A percentile compares a stretch with the other conserved stretches of the same genome.
Conservation (phyloP, 352 stramenopile species). For the Phytophthora ramorum region DNA sequence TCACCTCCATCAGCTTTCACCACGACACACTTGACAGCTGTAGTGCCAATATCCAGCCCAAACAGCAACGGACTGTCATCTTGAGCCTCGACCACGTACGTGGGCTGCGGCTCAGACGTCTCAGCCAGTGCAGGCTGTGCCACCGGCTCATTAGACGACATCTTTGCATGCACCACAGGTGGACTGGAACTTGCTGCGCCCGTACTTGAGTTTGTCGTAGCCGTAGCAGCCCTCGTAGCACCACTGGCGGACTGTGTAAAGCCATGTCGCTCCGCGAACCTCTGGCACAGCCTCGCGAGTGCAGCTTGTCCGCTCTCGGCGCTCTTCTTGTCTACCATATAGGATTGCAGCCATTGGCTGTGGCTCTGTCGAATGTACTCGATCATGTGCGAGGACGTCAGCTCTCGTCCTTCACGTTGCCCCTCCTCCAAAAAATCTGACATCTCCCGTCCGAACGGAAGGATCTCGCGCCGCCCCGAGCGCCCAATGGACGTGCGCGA, state of each 20-base stretch:
- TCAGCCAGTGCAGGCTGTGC: not conserved
- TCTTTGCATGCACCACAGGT: too few relatives aligned
- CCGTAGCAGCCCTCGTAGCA: not conserved
- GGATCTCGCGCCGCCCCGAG: conserved; percentile 45
- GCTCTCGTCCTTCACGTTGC: conserved; percentile 27
- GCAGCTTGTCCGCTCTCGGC: conserved; percentile 51
- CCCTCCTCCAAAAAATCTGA: conserved; percentile 38
- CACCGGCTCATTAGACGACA: not conserved
- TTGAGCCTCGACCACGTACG: conserved; percentile 10
- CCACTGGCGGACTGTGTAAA: conserved; percentile 17
- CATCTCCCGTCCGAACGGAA: conserved; percentile 43
- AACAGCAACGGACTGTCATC: conserved; percentile 46
- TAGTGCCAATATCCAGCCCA: conserved; percentile 81
- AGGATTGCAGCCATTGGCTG: conserved; percentile 40
- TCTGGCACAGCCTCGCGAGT: conserved; percentile 45
- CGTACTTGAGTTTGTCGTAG: conserved; percentile 1
- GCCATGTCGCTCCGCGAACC: conserved; percentile 47
- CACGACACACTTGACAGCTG: conserved; percentile 77
- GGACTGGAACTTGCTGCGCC: not conserved
- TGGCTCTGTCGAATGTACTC: conserved; percentile 47
- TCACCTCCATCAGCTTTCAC: conserved; percentile 39
- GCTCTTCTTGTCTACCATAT: conserved; percentile 51
- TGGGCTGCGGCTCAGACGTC: not conserved
- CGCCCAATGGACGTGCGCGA: conserved; percentile 52
- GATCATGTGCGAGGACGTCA: conserved; percentile 56